A percentile compares a stretch with the other conserved stretches of the same genome.
These are phyloP conservation scores for Epichloe typhina DNA, from an alignment of 2,329 filamentous ascomycete species.

Conservation along the genomic window DNA sequence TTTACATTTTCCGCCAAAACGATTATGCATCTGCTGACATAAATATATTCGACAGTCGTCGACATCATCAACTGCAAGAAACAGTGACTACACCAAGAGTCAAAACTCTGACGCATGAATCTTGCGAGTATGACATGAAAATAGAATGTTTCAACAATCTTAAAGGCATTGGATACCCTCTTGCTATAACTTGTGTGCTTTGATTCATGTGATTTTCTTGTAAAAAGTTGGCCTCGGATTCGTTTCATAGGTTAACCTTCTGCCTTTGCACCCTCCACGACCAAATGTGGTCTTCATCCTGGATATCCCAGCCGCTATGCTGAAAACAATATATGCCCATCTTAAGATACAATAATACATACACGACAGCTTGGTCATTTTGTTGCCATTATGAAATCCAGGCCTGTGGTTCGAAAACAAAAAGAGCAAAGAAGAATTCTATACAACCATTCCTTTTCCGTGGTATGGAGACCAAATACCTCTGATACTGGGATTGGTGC, in stretches of 20 bases:
- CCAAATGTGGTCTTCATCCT: not conserved
- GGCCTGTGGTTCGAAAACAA: not conserved
- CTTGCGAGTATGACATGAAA: not conserved
- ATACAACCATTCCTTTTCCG: slow-evolving; percentile 42
- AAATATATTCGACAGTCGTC: slow-evolving; percentile 27
- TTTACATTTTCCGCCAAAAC: not conserved
- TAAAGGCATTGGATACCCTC: not conserved
- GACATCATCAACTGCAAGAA: slow-evolving; percentile 45
- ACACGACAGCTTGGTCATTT: slow-evolving; percentile 8
- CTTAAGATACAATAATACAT: slow-evolving; percentile 15
- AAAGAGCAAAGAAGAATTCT: slow-evolving; percentile 9
- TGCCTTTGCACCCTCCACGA: not conserved
- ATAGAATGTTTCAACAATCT: not conserved
- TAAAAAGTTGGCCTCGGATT: not conserved
- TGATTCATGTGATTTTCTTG: not conserved
- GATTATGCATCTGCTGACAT: not conserved
- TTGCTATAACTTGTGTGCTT: not conserved
- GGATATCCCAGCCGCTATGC: slow-evolving; percentile 17
- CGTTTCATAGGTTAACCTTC: not conserved
- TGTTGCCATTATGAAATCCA: slow-evolving; percentile 2
- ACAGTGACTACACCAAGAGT: slow-evolving; percentile 23
- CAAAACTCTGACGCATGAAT: not conserved
- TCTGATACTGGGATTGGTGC: slow-evolving; percentile 52
- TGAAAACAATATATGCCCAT: slow-evolving; percentile 9
- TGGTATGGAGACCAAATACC: slow-evolving; percentile 62